Base-by-base conservation (phyloP, 2,329 filamentous ascomycete genomes). In the Ceratocystis variospora region DNA sequence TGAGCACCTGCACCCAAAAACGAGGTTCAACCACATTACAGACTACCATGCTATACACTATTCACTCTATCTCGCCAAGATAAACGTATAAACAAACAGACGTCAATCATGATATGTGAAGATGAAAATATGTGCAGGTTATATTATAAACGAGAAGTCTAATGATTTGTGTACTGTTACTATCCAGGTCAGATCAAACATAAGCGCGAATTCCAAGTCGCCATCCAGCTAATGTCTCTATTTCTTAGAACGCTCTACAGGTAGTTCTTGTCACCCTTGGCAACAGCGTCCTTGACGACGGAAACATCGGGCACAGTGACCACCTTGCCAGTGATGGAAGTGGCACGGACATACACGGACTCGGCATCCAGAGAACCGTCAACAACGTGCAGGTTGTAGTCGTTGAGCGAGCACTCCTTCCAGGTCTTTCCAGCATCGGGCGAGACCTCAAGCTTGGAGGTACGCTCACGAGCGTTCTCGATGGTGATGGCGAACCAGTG, bases 401-500 rank as follows among this genome's bases (percentile, higher is more conserved):
- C 33, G 55, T 68, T 50, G 5, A 31, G 46, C 19, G 64, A 46
- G 63, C 50, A 59, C 25, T 65, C 48, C 7, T 17, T 46, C 66
- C 66, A 68, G 28, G 66, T 65, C n/a, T 46, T 37, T n/a, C 66
- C 66, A 22, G 41, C 25, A 53, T 68, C 63, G 25, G 48, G 37
- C 8, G 66, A 68, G n/a, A 68, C 48, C 50, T 67, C 67, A 25
- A 69, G 31, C 67, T 68, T 68, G 15, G 68, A 62, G 48, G 68
- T 70, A 61, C 69, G 68, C 65, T 69, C 68, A 1, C 66, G 61
- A 31, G 65, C 69, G 61, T 70, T 70, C 67, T 70, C 68, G 12
- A 70, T 64, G n/a, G 67, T 70, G 63, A 66, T 66, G 4, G 69
- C 69, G 31, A 70, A 70, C 69, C 69, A 69, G 59, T 66, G 69